Percentiles rank a stretch among this genome's conserved stretches.
Evolutionary conservation across 1,284 basidiomycete species (phyloP).

Genomic region (Malassezia vespertilionis): DNA sequence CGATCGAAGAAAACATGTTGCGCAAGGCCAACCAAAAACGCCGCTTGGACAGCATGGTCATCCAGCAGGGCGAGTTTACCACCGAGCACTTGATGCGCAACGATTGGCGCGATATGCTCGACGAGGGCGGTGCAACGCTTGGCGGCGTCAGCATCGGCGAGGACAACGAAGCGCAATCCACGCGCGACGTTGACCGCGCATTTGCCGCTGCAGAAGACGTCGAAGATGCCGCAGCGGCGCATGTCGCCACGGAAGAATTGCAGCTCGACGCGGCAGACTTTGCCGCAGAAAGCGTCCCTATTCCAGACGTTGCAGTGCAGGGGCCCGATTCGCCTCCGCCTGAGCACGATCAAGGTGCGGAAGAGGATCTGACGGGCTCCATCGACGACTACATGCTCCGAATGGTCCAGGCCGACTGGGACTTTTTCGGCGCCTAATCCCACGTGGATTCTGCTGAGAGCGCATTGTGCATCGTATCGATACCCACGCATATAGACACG

Average conservation of each 20-base stretch:
- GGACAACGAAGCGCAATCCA: constrained; percentile 41
- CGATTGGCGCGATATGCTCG: constrained; percentile 79
- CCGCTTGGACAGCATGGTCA: constrained; percentile 77
- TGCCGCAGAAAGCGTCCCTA: constrained; percentile 6
- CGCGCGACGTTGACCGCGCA: constrained; percentile 55
- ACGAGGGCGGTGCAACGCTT: constrained; percentile 43
- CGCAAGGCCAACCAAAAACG: constrained; percentile 94
- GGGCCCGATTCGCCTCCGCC: background rate
- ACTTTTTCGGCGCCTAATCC: constrained; percentile 56
- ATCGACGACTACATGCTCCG: constrained; percentile 77
- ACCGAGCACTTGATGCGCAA: constrained; percentile 51
- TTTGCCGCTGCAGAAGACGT: constrained; percentile 79
- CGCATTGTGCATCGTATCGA: too few relatives aligned
- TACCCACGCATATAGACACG: too few relatives aligned
- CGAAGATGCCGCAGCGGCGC: constrained; percentile 71
- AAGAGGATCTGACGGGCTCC: constrained; percentile 59
- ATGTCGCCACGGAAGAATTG: constrained; percentile 67
- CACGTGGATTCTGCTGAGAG: too few relatives aligned
- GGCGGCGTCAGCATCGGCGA: constrained; percentile 33
- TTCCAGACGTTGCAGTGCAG: background rate
- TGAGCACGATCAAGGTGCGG: constrained; percentile 50
- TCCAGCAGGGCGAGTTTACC: constrained; percentile 79
- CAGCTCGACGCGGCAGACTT: constrained; percentile 59
- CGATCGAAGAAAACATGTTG: constrained; percentile 91
- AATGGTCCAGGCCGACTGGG: constrained; percentile 63